Evolutionary conservation across 176 grass and related monocot genomes (phyloP).

Genomic region (Hyparrhenia diplandra): DNA sequence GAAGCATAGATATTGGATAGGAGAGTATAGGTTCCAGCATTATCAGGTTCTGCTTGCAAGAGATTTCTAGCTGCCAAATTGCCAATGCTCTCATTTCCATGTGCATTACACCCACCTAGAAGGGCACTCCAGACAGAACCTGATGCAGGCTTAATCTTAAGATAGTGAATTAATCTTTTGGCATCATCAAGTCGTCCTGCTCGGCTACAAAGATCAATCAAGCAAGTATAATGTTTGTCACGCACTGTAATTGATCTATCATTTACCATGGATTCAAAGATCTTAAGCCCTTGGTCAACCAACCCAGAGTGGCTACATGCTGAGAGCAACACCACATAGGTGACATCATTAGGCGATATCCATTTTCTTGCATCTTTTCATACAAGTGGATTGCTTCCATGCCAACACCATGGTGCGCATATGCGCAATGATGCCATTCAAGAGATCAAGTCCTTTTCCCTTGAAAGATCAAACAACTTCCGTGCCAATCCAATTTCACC

Average conservation of each 20-base stretch:
- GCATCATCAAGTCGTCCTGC: slow-evolving; percentile 57
- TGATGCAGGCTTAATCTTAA: slow-evolving; percentile 49
- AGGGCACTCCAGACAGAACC: slow-evolving; percentile 59
- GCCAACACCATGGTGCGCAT: slow-evolving; percentile 64
- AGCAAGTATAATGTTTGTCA: slow-evolving; percentile 72
- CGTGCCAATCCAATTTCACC: slow-evolving; percentile 59
- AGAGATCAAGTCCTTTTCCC: slow-evolving; percentile 62
- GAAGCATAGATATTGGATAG: slow-evolving; percentile 83
- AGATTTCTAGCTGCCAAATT: slow-evolving; percentile 61
- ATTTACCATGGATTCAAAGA: slow-evolving; percentile 60
- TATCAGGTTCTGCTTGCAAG: slow-evolving; percentile 66
- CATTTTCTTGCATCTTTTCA: slow-evolving; percentile 55
- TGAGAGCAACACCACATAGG: slow-evolving; percentile 75
- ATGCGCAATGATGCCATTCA: slow-evolving; percentile 81
- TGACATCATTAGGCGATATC: slow-evolving; percentile 76
- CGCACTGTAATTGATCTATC: slow-evolving; percentile 52
- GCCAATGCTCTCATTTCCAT: slow-evolving; percentile 60
- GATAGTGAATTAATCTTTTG: slow-evolving; percentile 56
- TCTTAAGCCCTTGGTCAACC: slow-evolving; percentile 60
- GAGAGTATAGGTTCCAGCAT: slow-evolving; percentile 70
- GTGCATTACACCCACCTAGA: slow-evolving; percentile 67
- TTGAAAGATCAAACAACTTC: slow-evolving; percentile 62
- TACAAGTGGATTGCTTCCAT: slow-evolving; percentile 56
- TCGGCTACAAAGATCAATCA: slow-evolving; percentile 78
- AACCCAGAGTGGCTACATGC: slow-evolving; percentile 82